Evolutionary conservation across 2,329 filamentous ascomycete genomes (phyloP).

Genomic region (Mycosphaerelloides madeirae): DNA sequence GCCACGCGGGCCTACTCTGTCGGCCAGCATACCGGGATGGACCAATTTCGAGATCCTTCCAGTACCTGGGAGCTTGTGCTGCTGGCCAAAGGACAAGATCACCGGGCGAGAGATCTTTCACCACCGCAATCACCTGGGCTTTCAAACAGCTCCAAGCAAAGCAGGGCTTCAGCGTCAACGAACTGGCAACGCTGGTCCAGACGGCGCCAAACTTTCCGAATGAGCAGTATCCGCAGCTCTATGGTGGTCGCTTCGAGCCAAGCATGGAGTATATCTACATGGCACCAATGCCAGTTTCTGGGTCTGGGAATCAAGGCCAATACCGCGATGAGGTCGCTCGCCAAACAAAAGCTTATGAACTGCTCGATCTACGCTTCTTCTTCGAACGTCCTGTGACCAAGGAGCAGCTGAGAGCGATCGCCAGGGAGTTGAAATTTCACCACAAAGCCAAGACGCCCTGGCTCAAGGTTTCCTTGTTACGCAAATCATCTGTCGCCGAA

Average conservation of each 20-base stretch:
- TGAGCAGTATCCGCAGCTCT: not conserved
- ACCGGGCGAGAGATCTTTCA: not conserved
- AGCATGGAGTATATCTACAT: not conserved
- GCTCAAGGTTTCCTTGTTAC: not conserved
- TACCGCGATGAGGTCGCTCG: not conserved
- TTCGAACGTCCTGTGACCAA: not conserved
- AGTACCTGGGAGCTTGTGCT: constrained; percentile 1
- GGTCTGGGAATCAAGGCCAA: not conserved
- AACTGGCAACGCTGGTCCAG: not conserved
- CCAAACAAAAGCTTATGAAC: not conserved
- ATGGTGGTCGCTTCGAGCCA: not conserved
- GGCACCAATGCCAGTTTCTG: not conserved
- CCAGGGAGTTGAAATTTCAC: not conserved
- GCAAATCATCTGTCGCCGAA: not conserved
- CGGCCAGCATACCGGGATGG: not conserved
- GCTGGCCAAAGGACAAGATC: not conserved
- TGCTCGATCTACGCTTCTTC: not conserved
- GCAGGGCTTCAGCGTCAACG: not conserved
- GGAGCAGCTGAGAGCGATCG: not conserved
- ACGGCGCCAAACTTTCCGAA: not conserved
- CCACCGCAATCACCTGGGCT: not conserved
- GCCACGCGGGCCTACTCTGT: constrained; percentile 1
- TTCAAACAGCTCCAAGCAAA: not conserved
- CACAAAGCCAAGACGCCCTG: not conserved
- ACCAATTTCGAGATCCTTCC: not conserved